These are phyloP conservation scores for Fusarium sp. DNA, from an alignment of 2,329 filamentous ascomycete genomes.

Conservation along the genomic window DNA sequence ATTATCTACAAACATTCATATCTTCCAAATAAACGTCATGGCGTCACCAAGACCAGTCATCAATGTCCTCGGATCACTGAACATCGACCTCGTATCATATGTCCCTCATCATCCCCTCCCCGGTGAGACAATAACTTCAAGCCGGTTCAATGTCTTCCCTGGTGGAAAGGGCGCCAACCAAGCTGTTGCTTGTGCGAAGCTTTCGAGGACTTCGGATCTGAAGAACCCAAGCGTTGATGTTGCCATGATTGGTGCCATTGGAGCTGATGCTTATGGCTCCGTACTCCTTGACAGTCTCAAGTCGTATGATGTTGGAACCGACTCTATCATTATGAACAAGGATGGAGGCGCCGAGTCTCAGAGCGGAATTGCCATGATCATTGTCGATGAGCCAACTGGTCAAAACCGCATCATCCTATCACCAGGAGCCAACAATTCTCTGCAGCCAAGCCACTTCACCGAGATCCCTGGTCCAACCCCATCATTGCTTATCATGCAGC, in stretches of 20 bases:
- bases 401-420: conserved; percentile 81
- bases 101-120: conserved; percentile 85
- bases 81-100: conserved; percentile 90
- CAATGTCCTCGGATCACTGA: conserved; percentile 89
- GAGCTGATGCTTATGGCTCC: conserved; percentile 71
- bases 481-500: conserved; percentile 76
- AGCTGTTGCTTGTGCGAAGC: conserved; percentile 85
- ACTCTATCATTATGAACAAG: conserved; percentile 56
- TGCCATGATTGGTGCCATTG: conserved; percentile 80
- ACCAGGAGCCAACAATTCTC: conserved; percentile 73
- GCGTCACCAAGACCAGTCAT: conserved; percentile 56
- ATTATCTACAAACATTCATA: background rate
- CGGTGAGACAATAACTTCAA: conserved; percentile 87
- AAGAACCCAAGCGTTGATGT: conserved; percentile 55
- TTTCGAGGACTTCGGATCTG: conserved; percentile 66
- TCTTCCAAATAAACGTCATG: background rate
- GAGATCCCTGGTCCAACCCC: conserved; percentile 52
- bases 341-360: conserved; percentile 57
- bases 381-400: conserved; percentile 77
- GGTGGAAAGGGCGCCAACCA: conserved; percentile 98
- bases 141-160: conserved; percentile 78
- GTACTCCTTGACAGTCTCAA: conserved; percentile 66
- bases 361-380: conserved; percentile 74
- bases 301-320: conserved; percentile 69
- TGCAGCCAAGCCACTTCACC: conserved; percentile 50